phyloP scores from a whole-genome alignment of 2,329 filamentous ascomycete genomes.

The Talaromyces sp. region DNA sequence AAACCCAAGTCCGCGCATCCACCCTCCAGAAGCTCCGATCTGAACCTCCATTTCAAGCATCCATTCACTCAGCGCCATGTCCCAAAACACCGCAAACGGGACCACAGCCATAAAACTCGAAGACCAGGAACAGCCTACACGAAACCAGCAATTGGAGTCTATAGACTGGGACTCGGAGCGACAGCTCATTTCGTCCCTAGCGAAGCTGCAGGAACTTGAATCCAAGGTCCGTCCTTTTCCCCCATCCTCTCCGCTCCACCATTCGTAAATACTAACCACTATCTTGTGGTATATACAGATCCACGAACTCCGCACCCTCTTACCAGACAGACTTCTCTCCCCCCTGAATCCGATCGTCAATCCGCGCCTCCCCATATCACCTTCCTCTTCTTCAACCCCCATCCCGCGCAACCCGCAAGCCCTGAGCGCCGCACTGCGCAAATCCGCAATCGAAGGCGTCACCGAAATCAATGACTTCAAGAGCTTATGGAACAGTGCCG shows the following conservation, averaged over 20 bases:
- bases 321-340: constrained; percentile 41
- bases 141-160: constrained; percentile 2
- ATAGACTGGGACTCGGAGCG: constrained; percentile 31
- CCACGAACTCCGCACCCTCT: constrained; percentile 40
- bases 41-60: not conserved
- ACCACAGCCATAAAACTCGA: constrained; percentile 1
- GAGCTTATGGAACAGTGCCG: constrained; percentile 38
- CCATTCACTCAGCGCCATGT: not conserved
- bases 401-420: constrained; percentile 34
- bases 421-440: constrained; percentile 35
- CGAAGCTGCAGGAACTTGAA: constrained; percentile 41
- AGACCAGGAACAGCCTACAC: not conserved
- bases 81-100: not conserved
- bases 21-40: not conserved
- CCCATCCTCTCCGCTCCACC: too few species aligned
- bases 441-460: constrained; percentile 35
- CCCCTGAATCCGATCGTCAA: constrained; percentile 40
- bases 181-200: constrained; percentile 39
- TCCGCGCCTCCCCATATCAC: constrained; percentile 22
- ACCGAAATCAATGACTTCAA: constrained; percentile 40
- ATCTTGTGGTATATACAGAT: constrained; percentile 29
- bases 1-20: not conserved
- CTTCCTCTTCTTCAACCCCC: constrained; percentile 15
- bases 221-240: constrained; percentile 18
- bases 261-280: too few species aligned